Percentiles rank a stretch among this genome's conserved stretches.
Evolutionary conservation across 805 yeast species (phyloP).

Genomic region (Priceomyces melissophilus): DNA sequence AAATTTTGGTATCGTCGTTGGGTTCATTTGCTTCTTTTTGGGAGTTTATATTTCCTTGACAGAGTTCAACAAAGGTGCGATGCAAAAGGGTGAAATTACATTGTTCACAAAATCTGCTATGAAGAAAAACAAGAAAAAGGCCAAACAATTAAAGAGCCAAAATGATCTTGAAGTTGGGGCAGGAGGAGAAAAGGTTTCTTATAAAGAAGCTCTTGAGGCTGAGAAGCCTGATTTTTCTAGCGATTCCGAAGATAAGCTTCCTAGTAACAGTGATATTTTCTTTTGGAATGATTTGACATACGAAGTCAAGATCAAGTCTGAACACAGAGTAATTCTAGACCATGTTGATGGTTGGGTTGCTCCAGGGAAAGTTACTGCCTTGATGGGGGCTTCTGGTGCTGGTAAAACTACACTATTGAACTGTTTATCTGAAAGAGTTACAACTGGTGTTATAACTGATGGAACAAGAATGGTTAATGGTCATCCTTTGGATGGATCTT

Average conservation of each 20-base stretch:
- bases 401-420: slow-evolving; percentile 79
- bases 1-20: slow-evolving; percentile 66
- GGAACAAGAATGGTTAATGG: slow-evolving; percentile 65
- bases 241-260: slow-evolving; percentile 4
- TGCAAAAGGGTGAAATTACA: slow-evolving; percentile 42
- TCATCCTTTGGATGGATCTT: slow-evolving; percentile 56
- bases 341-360: slow-evolving; percentile 62
- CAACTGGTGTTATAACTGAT: slow-evolving; percentile 64
- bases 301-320: slow-evolving; percentile 35
- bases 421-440: slow-evolving; percentile 67
- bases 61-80: slow-evolving; percentile 40
- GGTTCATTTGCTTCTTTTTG: slow-evolving; percentile 45
- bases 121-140: slow-evolving; percentile 25
- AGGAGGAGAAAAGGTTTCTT: slow-evolving; percentile 21
- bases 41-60: slow-evolving; percentile 30
- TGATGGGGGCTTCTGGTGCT: slow-evolving; percentile 87
- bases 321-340: slow-evolving; percentile 41
- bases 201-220: slow-evolving; percentile 28
- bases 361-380: slow-evolving; percentile 78
- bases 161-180: slow-evolving; percentile 19
- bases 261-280: slow-evolving; percentile 17
- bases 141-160: slow-evolving; percentile 10
- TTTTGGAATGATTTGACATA: slow-evolving; percentile 39
- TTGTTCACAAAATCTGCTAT: slow-evolving; percentile 26
- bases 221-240: slow-evolving; percentile 10